Evolutionary conservation across 2,329 filamentous ascomycete genomes (phyloP), one percentile per base, ranked within the genome.

Genomic region (Fusarium torreyae): DNA sequence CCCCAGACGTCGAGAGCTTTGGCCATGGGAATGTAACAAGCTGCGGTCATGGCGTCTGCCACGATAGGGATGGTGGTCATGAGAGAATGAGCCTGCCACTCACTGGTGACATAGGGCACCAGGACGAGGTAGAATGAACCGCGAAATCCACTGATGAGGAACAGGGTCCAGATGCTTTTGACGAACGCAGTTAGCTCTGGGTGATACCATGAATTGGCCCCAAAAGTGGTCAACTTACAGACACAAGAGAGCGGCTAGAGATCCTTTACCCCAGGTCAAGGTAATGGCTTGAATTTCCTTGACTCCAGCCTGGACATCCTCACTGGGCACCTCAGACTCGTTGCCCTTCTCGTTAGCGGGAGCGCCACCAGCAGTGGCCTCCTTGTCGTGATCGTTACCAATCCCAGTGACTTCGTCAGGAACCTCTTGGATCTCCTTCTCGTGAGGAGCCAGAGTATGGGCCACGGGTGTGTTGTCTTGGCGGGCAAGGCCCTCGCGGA

Each of bases 1-100:
- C 88, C 89, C 81, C 87, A 91, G 36, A 91, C 79, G 75, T 91
- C 87, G 46, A 90, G 81, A 13, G 89, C 78, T 74, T 91, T 91
- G 33, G 89, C 76, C 77, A 89, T 82, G 3, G 89, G 88, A 6
- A 90, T 86, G 71, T 89, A 90, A 36, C 87, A 82, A 4, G 89
- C 86, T 39, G 88, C 89, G 65, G 82, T 78, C 73, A 89, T 86
- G 59, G 85, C 79, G 66, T 79, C 81, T 6, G 86, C 78, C 1
- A 90, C 83, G 40, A 89, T 85, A 44, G 81, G 79, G 53, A 88
- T 85, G 43, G 86, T 81, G 5, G 84, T 82, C 38, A 87, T 76
- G 7, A 89, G 80, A 7, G 86, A 88, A 71, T 89, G 88, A 5
- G 80, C 75, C 39, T 81, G 72, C 64, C 85, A 90, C 26, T 79